Percentiles rank a stretch among this genome's conserved stretches.
These are phyloP conservation scores for Phytophthora hibernalis DNA, from an alignment of 352 stramenopile species.

Conservation along the genomic window DNA sequence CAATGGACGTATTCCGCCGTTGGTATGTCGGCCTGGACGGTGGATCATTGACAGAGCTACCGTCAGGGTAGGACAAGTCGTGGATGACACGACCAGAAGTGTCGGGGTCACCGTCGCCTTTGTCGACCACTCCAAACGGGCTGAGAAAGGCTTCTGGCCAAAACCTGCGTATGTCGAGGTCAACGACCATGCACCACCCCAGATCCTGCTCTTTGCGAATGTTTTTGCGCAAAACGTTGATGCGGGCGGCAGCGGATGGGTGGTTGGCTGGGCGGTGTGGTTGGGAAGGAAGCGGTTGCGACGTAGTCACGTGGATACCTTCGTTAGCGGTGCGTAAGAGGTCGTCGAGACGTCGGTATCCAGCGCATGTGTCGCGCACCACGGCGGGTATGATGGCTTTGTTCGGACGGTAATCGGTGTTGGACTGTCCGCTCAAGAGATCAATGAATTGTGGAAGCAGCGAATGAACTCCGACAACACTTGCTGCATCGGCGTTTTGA, in stretches of 20 bases:
- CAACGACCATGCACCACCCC: conserved; percentile 9
- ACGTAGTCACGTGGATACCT: not conserved
- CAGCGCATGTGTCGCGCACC: not conserved
- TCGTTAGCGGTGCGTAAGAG: not conserved
- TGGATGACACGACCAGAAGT: not conserved
- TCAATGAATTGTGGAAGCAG: not conserved
- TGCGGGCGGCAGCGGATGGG: not conserved
- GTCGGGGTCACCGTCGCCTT: not conserved
- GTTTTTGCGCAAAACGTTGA: conserved; percentile 13
- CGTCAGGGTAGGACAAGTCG: not conserved
- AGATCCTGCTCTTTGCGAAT: conserved; percentile 22
- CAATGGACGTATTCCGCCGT: not conserved
- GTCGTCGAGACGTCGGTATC: not conserved
- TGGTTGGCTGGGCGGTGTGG: not conserved
- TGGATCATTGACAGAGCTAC: not conserved
- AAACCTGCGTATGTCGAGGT: conserved; percentile 4
- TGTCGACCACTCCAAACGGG: conserved; percentile 23
- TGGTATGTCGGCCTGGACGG: not conserved
- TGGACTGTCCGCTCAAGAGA: not conserved
- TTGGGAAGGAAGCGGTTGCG: not conserved
- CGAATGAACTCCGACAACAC: not conserved
- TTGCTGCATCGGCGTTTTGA: not conserved
- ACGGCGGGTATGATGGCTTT: not conserved
- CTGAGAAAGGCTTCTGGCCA: conserved; percentile 9
- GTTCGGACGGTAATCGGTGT: conserved; percentile 4